phyloP scores from a whole-genome alignment of 2,329 filamentous ascomycete species.

The Neonectria coccinea region DNA sequence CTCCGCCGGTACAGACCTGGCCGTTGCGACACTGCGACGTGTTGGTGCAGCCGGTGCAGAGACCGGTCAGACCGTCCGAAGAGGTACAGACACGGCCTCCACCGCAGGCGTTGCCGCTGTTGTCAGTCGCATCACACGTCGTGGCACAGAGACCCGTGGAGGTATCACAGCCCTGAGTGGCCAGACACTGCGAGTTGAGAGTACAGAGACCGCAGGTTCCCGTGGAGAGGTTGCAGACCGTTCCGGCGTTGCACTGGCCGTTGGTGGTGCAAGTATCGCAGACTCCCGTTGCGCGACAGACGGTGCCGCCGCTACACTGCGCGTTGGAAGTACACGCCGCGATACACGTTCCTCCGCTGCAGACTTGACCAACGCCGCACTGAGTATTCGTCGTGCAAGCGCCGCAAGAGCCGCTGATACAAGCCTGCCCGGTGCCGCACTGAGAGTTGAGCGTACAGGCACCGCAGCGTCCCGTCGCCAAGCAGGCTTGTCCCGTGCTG shows the following conservation, averaged over 20 bases:
- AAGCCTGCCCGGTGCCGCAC: conserved; percentile 18
- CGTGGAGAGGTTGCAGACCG: conserved; percentile 2
- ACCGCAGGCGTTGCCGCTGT: conserved; percentile 9
- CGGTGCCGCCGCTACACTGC: conserved; percentile 11
- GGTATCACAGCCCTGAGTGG: conserved; percentile 21
- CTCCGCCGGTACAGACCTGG: conserved; percentile 9
- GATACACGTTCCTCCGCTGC: conserved; percentile 19
- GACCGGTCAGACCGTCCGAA: not conserved
- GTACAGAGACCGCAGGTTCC: conserved; percentile 9
- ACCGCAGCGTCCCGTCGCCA: conserved; percentile 14
- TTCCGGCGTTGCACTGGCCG: conserved; percentile 20
- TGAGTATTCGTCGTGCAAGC: conserved; percentile 1
- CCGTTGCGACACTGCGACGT: conserved; percentile 15
- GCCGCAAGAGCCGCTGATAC: conserved; percentile 12
- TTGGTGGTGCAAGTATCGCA: conserved; percentile 18
- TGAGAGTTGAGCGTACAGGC: conserved; percentile 12
- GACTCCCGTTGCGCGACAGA: conserved; percentile 12
- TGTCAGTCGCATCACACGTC: conserved; percentile 7
- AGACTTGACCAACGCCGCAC: conserved; percentile 14
- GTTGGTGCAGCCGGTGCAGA: conserved; percentile 13
- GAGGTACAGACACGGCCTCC: conserved; percentile 24
- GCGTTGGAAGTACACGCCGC: conserved; percentile 15
- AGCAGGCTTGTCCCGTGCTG: conserved; percentile 26
- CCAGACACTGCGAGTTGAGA: conserved; percentile 14
- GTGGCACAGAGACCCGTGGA: conserved; percentile 16